Percentiles rank a stretch among this genome's conserved stretches.
These are phyloP conservation scores for Arxiozyma telluris DNA, from an alignment of 1,139 yeast species.

Conservation along the genomic window DNA sequence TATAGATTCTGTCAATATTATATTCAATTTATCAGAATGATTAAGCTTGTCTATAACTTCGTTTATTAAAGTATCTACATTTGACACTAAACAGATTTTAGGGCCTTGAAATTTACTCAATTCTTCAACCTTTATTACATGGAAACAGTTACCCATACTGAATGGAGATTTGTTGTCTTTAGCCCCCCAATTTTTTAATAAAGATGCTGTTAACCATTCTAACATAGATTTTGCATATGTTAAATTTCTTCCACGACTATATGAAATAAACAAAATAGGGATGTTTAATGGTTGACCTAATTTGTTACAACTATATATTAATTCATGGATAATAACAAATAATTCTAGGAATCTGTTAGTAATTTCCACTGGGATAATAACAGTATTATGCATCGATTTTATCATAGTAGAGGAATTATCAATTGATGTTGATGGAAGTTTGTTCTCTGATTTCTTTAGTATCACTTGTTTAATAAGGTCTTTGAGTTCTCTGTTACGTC, in stretches of 20 bases:
- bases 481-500: conserved; percentile 55
- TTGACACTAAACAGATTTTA: conserved; percentile 74
- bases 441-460: conserved; percentile 7
- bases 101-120: conserved; percentile 54
- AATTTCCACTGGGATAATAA: conserved; percentile 74
- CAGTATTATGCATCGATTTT: conserved; percentile 44
- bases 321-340: conserved; percentile 55
- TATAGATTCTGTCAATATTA: conserved; percentile 46
- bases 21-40: conserved; percentile 54
- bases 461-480: conserved; percentile 51
- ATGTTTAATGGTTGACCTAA: conserved; percentile 29
- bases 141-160: conserved; percentile 50
- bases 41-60: conserved; percentile 45
- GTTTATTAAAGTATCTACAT: conserved; percentile 39
- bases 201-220: conserved; percentile 88
- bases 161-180: conserved; percentile 55
- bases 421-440: too few species aligned
- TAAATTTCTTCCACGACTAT: conserved; percentile 70
- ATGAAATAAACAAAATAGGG: conserved; percentile 69
- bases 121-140: conserved; percentile 52
- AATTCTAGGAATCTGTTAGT: conserved; percentile 79
- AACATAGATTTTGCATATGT: conserved; percentile 80
- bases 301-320: conserved; percentile 27
- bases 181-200: conserved; percentile 74
- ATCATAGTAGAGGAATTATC: too few species aligned